These are phyloP conservation scores for Globisporangium rhizosaccharum DNA, from an alignment of 352 stramenopile species.

Conservation along the genomic window DNA sequence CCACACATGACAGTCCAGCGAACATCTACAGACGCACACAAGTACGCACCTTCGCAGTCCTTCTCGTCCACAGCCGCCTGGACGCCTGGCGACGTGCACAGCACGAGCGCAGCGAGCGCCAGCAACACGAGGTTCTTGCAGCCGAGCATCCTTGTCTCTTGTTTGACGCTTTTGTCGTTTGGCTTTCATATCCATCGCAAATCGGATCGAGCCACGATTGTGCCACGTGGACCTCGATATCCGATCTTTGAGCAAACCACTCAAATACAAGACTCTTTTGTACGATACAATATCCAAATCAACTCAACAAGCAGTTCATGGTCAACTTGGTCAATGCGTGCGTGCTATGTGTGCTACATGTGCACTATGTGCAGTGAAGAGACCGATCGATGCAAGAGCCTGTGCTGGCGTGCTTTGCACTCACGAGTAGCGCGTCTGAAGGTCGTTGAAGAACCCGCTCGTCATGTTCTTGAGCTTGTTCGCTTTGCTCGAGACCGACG, in stretches of 20 bases:
- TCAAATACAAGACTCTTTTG: too few relatives aligned
- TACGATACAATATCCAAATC: too few relatives aligned
- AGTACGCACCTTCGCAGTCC: conserved; percentile 86
- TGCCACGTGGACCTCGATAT: too few relatives aligned
- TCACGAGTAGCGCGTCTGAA: conserved; percentile 81
- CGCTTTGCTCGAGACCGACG: conserved; percentile 75
- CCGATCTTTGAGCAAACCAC: too few relatives aligned
- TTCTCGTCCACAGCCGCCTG: conserved; percentile 59
- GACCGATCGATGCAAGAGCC: too few relatives aligned
- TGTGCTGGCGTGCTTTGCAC: not conserved
- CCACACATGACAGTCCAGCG: not conserved
- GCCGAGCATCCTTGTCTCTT: conserved; percentile 32
- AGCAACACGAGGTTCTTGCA: conserved; percentile 57
- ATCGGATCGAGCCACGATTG: not conserved
- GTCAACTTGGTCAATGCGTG: too few relatives aligned
- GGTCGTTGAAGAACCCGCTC: conserved; percentile 82
- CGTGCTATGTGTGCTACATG: too few relatives aligned
- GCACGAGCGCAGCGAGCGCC: conserved; percentile 59
- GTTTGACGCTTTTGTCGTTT: not conserved
- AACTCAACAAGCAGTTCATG: too few relatives aligned
- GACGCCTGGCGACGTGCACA: conserved; percentile 19
- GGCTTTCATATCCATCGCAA: not conserved
- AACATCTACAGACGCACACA: conserved; percentile 1
- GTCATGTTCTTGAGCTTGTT: conserved; percentile 89
- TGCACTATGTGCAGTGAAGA: not conserved